Evolutionary conservation across 139 green algal species (phyloP).

Genomic region (Ulvella scutata): DNA sequence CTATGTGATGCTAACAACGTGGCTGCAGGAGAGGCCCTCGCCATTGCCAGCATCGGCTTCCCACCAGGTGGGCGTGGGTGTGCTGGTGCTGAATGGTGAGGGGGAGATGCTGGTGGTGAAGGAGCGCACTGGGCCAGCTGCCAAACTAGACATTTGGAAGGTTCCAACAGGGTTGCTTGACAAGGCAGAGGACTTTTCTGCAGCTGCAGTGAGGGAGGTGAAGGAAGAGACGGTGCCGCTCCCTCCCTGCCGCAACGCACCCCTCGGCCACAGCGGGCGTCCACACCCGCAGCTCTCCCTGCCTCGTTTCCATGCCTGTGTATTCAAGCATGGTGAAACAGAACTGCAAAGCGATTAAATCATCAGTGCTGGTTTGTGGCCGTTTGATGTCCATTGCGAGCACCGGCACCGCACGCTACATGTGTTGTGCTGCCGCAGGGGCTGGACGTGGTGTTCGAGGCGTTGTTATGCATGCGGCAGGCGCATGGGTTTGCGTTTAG

Average conservation of each 20-base stretch:
- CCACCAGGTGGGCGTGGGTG: conserved; percentile 70
- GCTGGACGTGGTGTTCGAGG: conserved; percentile 31
- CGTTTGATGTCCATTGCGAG: no score
- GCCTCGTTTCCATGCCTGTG: no score
- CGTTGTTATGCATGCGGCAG: conserved; percentile 53
- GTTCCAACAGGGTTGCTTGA: conserved; percentile 25
- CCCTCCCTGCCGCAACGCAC: no score
- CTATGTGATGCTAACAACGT: conserved; percentile 63
- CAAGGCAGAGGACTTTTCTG: conserved; percentile 35
- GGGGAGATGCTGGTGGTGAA: conserved; percentile 60
- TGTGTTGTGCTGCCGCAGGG: conserved; percentile 11
- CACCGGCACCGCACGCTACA: no score
- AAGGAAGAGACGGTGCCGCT: conserved; percentile 25
- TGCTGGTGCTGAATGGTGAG: conserved; percentile 54
- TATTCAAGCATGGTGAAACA: no score
- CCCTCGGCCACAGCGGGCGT: no score
- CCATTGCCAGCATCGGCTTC: conserved; percentile 60
- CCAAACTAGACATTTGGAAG: conserved; percentile 27
- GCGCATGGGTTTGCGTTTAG: conserved; percentile 61
- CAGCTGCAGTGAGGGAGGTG: conserved; percentile 46
- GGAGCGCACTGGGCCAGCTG: conserved; percentile 38
- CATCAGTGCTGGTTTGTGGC: no score
- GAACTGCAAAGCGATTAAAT: no score
- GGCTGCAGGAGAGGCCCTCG: conserved; percentile 33
- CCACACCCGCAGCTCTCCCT: no score